Evolutionary conservation across 192 early-diverging fungal species (phyloP).

Genomic region (Helicostylum pulchrum): DNA sequence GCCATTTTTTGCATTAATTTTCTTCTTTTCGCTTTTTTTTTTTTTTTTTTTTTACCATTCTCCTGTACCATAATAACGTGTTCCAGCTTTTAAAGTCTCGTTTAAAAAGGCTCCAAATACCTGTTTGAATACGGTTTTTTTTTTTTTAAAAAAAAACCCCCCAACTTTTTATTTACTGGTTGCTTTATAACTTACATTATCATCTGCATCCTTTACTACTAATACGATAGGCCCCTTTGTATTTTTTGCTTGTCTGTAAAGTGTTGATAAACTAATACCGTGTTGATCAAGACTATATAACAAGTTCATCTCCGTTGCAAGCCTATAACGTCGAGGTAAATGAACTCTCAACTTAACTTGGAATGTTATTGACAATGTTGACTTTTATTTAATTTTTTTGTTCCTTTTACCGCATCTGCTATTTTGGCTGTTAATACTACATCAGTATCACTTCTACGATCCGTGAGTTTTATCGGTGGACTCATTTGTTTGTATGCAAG

Average conservation of each 20-base stretch:
- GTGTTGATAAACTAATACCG: constrained; percentile 83
- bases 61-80: constrained; percentile 75
- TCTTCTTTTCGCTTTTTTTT: not conserved
- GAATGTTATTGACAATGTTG: not conserved
- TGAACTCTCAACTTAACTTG: constrained; percentile 17
- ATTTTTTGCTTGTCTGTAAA: constrained; percentile 58
- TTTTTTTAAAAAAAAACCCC: not conserved
- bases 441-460: constrained; percentile 42
- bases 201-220: constrained; percentile 60
- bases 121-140: not conserved
- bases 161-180: not conserved
- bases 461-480: constrained; percentile 36
- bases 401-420: constrained; percentile 44
- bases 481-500: too few relatives aligned
- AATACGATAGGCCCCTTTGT: constrained; percentile 64
- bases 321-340: constrained; percentile 72
- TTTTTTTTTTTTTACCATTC: constrained; percentile 56
- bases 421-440: constrained; percentile 41
- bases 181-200: constrained; percentile 32
- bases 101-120: constrained; percentile 78
- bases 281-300: constrained; percentile 91
- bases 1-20: not conserved
- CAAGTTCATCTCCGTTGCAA: constrained; percentile 74
- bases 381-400: not conserved
- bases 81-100: constrained; percentile 59